Percentiles rank a stretch among this genome's conserved stretches.
Evolutionary conservation across 441 rosid species (phyloP).

Genomic region (Mallotus repandus): DNA sequence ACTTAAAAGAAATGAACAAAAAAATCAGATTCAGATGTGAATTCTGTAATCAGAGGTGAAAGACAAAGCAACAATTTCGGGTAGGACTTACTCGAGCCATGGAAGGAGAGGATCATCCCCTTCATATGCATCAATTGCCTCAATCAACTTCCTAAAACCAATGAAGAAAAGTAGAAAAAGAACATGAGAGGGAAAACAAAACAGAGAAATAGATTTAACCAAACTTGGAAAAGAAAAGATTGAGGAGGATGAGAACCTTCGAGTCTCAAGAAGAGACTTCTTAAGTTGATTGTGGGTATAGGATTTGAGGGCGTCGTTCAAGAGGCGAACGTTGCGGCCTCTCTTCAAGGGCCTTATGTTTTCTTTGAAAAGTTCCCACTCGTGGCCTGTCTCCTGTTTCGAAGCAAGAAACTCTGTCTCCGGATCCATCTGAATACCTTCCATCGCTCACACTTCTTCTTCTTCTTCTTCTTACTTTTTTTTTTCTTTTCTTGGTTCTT

Average conservation of each 20-base stretch:
- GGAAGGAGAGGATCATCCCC: conserved; percentile 89
- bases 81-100: conserved; percentile 64
- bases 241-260: conserved; percentile 40
- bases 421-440: conserved; percentile 50
- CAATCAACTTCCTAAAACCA: conserved; percentile 58
- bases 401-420: conserved; percentile 76
- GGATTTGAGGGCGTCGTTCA: conserved; percentile 75
- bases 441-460: conserved; percentile 30
- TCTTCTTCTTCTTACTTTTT: conserved; percentile 6
- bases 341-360: conserved; percentile 83
- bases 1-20: too few relatives aligned
- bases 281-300: conserved; percentile 47
- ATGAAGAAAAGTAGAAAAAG: background rate
- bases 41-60: too few relatives aligned
- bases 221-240: background rate
- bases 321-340: conserved; percentile 68
- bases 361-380: conserved; percentile 94
- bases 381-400: conserved; percentile 62
- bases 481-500: too few relatives aligned
- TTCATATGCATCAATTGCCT: conserved; percentile 61
- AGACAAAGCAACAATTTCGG: background rate
- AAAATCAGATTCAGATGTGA: too few relatives aligned
- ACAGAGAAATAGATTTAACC: background rate
- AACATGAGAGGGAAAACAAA: background rate
- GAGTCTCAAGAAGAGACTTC: conserved; percentile 58